Percentiles rank a stretch among this genome's conserved stretches.
Conservation (phyloP, 2,329 filamentous ascomycete species). For the Hypomyces perniciosus region DNA sequence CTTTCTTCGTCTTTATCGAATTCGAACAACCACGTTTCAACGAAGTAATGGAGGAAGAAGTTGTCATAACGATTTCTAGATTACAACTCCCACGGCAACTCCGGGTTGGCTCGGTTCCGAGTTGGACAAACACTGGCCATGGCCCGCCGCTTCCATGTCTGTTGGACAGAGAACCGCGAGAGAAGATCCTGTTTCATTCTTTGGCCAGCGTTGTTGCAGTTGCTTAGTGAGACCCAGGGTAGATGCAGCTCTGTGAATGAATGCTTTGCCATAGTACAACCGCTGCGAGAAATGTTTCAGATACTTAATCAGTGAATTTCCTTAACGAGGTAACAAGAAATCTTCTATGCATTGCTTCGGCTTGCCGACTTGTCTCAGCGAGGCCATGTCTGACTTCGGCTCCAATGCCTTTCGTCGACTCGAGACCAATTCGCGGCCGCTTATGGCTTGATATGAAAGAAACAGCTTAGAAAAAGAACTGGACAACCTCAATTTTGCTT, state of each 20-base stretch:
- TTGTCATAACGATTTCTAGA: too few species aligned
- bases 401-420: constrained; percentile 1
- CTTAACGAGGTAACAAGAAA: constrained; percentile 15
- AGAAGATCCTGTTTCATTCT: constrained; percentile 22
- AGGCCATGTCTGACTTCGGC: constrained; percentile 16
- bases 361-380: constrained; percentile 22
- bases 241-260: constrained; percentile 18
- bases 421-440: constrained; percentile 1
- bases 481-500: background rate
- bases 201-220: constrained; percentile 8
- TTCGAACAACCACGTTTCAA: too few species aligned
- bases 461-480: background rate
- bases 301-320: constrained; percentile 24
- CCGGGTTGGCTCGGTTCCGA: background rate
- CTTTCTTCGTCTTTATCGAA: too few species aligned
- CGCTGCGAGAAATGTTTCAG: constrained; percentile 24
- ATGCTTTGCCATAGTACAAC: constrained; percentile 21
- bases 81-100: background rate
- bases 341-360: constrained; percentile 15
- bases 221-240: constrained; percentile 16
- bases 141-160: constrained; percentile 20
- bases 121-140: constrained; percentile 16
- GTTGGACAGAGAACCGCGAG: constrained; percentile 26
- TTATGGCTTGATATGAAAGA: background rate
- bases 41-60: too few species aligned